A percentile compares a stretch with the other conserved stretches of the same genome.
phyloP scores from a whole-genome alignment of 768 basidiomycete genomes.

The Lanmaoa pseudosensibilis region DNA sequence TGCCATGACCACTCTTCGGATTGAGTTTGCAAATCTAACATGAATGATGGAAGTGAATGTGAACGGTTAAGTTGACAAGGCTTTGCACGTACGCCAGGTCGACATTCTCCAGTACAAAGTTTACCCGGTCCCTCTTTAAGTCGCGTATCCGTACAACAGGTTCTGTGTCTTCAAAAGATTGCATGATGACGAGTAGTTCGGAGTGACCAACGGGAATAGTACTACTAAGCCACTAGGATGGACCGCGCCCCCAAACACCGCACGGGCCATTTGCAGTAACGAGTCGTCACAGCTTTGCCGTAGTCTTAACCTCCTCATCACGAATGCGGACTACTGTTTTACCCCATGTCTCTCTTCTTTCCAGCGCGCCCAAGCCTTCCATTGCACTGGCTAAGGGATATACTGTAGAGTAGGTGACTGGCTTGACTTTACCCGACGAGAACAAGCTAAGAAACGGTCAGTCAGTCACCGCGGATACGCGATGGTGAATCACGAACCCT shows the following conservation, averaged over 20 bases:
- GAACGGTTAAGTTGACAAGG: background rate
- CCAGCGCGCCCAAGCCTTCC: constrained; percentile 73
- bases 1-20: constrained; percentile 92
- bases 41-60: constrained; percentile 13
- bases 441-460: constrained; percentile 53
- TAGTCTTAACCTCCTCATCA: constrained; percentile 40
- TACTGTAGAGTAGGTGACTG: constrained; percentile 66
- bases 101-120: constrained; percentile 94
- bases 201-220: background rate
- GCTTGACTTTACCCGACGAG: constrained; percentile 58
- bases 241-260: constrained; percentile 25
- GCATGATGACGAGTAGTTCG: constrained; percentile 28
- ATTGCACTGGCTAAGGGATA: constrained; percentile 68
- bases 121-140: constrained; percentile 79
- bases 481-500: constrained; percentile 40
- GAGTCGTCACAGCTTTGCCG: constrained; percentile 42
- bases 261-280: background rate
- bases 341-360: constrained; percentile 88
- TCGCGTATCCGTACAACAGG: constrained; percentile 82
- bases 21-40: constrained; percentile 85
- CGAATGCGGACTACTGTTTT: constrained; percentile 74
- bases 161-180: constrained; percentile 44
- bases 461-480: constrained; percentile 1
- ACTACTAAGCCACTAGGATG: constrained; percentile 1
- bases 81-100: constrained; percentile 78